These are phyloP conservation scores for Cercospora nicotianae DNA, from an alignment of 2,329 filamentous ascomycete species.

Conservation along the genomic window DNA sequence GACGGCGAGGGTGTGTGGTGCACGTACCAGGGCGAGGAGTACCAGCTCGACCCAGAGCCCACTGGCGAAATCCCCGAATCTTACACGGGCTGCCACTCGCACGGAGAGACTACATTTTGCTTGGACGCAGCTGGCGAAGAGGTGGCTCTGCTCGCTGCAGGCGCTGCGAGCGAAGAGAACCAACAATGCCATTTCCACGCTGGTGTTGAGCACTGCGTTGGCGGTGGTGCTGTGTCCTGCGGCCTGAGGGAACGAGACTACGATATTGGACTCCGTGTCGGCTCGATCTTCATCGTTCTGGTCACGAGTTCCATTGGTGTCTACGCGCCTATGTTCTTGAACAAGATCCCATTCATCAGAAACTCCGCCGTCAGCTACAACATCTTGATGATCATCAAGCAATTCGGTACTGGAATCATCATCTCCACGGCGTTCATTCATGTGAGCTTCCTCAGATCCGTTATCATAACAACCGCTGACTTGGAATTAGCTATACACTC, in stretches of 20 bases:
- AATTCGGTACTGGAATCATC: slow-evolving; percentile 71
- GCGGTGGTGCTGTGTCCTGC: slow-evolving; percentile 51
- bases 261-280: slow-evolving; percentile 67
- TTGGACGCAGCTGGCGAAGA: slow-evolving; percentile 16
- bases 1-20: slow-evolving; percentile 40
- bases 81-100: slow-evolving; percentile 66
- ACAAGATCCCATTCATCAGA: slow-evolving; percentile 50
- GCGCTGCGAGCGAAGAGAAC: slow-evolving; percentile 36
- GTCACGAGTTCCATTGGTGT: slow-evolving; percentile 68
- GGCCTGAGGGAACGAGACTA: slow-evolving; percentile 57
- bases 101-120: slow-evolving; percentile 57
- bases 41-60: slow-evolving; percentile 59
- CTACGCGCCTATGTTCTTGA: slow-evolving; percentile 65
- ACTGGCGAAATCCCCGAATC: slow-evolving; percentile 40
- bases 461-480: not conserved
- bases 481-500: slow-evolving; percentile 63
- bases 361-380: slow-evolving; percentile 51
- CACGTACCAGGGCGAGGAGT: slow-evolving; percentile 40
- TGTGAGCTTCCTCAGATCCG: slow-evolving; percentile 43
- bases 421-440: slow-evolving; percentile 71
- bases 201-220: slow-evolving; percentile 68
- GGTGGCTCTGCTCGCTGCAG: not conserved
- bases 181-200: slow-evolving; percentile 69
- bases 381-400: slow-evolving; percentile 66
- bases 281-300: slow-evolving; percentile 70